A percentile compares a stretch with the other conserved stretches of the same genome.
Conservation (phyloP, 345 rosid genomes). For the Firmiana major region DNA sequence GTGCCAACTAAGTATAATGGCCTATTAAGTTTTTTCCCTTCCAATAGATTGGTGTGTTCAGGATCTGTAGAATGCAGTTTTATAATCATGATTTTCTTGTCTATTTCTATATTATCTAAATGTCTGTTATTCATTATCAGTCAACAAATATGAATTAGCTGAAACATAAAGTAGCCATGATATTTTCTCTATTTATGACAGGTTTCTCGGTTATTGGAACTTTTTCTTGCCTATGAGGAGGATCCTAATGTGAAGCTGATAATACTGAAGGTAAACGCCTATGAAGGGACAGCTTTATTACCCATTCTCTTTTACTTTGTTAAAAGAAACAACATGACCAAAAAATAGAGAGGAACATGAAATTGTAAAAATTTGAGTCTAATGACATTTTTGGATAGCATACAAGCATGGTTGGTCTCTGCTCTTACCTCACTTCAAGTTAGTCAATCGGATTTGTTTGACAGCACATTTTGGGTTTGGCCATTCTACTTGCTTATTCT, state of each 20-base stretch:
- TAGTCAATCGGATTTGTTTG: background rate
- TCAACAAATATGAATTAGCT: background rate
- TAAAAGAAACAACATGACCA: background rate
- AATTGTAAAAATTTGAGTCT: background rate
- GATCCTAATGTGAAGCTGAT: constrained; percentile 60
- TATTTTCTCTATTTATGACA: constrained; percentile 17
- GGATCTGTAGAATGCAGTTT: background rate
- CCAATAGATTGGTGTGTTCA: background rate
- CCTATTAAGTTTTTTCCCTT: background rate
- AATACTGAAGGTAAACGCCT: constrained; percentile 56
- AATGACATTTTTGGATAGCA: background rate
- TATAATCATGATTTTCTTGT: constrained; percentile 1
- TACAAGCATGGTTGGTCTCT: background rate
- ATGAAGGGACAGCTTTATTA: background rate
- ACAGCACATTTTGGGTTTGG: background rate
- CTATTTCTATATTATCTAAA: background rate
- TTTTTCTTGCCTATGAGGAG: constrained; percentile 53
- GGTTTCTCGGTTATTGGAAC: constrained; percentile 53
- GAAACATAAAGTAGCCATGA: background rate
- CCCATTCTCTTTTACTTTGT: background rate
- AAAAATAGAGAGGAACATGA: background rate
- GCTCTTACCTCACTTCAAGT: background rate
- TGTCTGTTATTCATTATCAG: background rate
- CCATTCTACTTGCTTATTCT: background rate
- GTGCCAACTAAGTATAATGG: background rate